Base-by-base conservation (phyloP, 163 green algal species). In the Prototheca wickerhamii region DNA sequence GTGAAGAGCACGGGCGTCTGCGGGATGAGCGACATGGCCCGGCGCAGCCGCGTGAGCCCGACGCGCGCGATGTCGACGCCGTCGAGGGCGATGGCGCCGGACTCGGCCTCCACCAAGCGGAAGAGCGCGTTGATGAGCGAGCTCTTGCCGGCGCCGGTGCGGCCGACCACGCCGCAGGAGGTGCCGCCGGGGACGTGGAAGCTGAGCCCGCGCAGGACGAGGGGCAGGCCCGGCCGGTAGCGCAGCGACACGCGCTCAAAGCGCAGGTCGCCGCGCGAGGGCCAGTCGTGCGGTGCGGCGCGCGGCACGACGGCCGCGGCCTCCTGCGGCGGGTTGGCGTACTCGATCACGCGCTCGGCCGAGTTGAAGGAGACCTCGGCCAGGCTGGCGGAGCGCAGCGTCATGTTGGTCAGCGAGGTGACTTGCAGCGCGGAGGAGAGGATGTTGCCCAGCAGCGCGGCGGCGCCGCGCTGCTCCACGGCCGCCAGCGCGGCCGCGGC, bases 1-100 rank as follows among this genome's bases (percentile, higher is more conserved):
- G 64, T 83, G 74, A 96, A 96, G 44, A 96, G 86, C 25, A 91
- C 76, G 0, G 87, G 85, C 62, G 92, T 84, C 67, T 84, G 85
- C 17, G 65, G 65, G 57, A 71, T 71, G 57, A 71, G 44, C 1
- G 58, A 58, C 34, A 71, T 50, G 33, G 46, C 65, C 33, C 58
- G 33, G 57, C 65, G 65, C 58, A 71, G 65, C 57, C 61, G 57
- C 35, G 60, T 49, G 44, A 71, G 65, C 46, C 33, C 86, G 4
- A 96, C 80, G 44, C 69, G 70, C 30, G 43, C 58, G 10, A 88
- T 83, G 71, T 97, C 86, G 4, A 95, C 42, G 21, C 85, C 88
- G 68, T 98, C 93, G 55, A 99, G 86, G 15, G 75, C 35, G 34
- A 99, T 84, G 50, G 51, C 53, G 25, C 93, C 93, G 4, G 62